phyloP scores from a whole-genome alignment of 306 rosid genomes.

The Trichosanthes cucumerina region DNA sequence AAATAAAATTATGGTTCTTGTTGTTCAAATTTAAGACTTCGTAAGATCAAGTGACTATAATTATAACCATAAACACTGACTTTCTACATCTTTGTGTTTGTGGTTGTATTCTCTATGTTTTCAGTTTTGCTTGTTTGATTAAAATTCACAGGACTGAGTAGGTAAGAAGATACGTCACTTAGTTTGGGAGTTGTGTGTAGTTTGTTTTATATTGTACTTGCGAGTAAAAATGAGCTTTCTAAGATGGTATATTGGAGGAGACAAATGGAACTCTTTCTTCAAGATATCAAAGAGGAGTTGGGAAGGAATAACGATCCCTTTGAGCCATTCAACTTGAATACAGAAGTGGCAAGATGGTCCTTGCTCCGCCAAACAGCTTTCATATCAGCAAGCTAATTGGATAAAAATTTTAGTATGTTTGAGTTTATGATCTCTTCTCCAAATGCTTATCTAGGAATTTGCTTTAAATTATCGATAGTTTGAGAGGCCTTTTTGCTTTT shows the following conservation, averaged over 20 bases:
- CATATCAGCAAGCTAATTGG: slow-evolving; percentile 28
- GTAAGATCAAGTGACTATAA: not conserved
- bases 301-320: slow-evolving; percentile 21
- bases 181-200: slow-evolving; percentile 79
- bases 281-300: slow-evolving; percentile 39
- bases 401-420: too few relatives aligned
- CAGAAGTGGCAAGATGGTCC: slow-evolving; percentile 39
- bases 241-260: slow-evolving; percentile 62
- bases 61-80: not conserved
- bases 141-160: slow-evolving; percentile 26
- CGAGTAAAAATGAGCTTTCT: slow-evolving; percentile 52
- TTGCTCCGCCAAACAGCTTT: slow-evolving; percentile 24
- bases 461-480: too few relatives aligned
- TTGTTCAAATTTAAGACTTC: too few relatives aligned
- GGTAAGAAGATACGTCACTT: slow-evolving; percentile 37
- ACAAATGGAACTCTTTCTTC: slow-evolving; percentile 68
- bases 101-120: not conserved
- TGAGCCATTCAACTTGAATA: slow-evolving; percentile 23
- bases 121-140: not conserved
- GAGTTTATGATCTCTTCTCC: too few relatives aligned
- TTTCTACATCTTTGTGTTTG: not conserved
- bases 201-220: slow-evolving; percentile 50
- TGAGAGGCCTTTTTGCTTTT: too few relatives aligned
- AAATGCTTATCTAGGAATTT: too few relatives aligned
- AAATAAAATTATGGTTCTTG: too few relatives aligned